phyloP scores from a whole-genome alignment of 192 early-diverging fungal genomes.

The Jimgerdemannia lactiflua region DNA sequence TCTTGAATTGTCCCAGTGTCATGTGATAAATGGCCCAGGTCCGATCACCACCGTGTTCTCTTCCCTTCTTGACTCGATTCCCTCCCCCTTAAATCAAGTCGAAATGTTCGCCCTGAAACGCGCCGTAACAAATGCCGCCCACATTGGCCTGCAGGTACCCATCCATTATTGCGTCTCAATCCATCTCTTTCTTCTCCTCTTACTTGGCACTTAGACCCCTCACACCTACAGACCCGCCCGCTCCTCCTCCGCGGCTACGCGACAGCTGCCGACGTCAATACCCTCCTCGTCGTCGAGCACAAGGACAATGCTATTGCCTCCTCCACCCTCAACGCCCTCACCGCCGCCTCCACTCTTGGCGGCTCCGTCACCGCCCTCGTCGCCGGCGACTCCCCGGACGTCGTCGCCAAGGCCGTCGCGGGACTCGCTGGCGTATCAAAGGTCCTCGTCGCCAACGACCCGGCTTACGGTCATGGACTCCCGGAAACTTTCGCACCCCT shows the following conservation, averaged over 20 bases:
- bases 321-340: conserved; percentile 82
- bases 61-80: too few species aligned
- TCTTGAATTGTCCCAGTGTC: not conserved
- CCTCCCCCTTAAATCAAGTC: too few species aligned
- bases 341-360: conserved; percentile 79
- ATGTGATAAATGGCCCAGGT: not conserved
- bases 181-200: too few species aligned
- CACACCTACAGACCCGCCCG: not conserved
- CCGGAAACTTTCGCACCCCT: conserved; percentile 82
- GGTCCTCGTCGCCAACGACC: conserved; percentile 85
- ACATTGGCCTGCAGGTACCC: not conserved
- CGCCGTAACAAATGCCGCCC: not conserved
- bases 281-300: conserved; percentile 89
- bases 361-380: conserved; percentile 88
- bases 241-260: conserved; percentile 44
- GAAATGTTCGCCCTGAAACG: not conserved
- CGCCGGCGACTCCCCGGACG: conserved; percentile 70
- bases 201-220: too few species aligned
- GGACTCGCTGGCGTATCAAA: conserved; percentile 70
- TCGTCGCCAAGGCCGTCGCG: conserved; percentile 58
- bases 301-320: conserved; percentile 68
- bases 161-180: too few species aligned
- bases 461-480: conserved; percentile 70
- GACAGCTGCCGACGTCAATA: conserved; percentile 53
- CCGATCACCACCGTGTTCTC: too few species aligned